Evolutionary conservation across 2,329 filamentous ascomycete species (phyloP).

Genomic region (Chaetomium sp.): DNA sequence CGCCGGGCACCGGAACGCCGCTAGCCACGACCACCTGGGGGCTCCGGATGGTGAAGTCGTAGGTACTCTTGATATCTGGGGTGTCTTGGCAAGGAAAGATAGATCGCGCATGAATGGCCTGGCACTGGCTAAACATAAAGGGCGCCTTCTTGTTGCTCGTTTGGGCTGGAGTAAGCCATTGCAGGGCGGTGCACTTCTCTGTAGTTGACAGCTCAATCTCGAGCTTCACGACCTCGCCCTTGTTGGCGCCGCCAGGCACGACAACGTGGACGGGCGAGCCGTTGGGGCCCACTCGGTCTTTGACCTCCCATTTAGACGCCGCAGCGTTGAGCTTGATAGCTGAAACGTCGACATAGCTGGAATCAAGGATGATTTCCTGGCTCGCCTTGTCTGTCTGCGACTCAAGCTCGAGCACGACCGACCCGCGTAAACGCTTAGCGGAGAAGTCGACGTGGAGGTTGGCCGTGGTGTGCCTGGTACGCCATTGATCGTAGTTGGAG

Average conservation of each 20-base stretch:
- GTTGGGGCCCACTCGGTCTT: conserved; percentile 65
- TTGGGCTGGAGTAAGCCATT: conserved; percentile 91
- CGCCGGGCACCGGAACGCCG: conserved; percentile 56
- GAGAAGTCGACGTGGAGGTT: conserved; percentile 81
- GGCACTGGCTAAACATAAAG: conserved; percentile 97
- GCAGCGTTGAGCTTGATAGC: conserved; percentile 63
- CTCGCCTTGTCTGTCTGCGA: conserved; percentile 67
- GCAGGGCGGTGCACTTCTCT: conserved; percentile 79
- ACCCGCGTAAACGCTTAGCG: conserved; percentile 67
- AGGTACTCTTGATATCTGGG: conserved; percentile 93
- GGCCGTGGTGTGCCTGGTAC: conserved; percentile 74
- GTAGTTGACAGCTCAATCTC: conserved; percentile 75
- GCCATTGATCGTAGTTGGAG: conserved; percentile 85
- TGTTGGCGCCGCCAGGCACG: conserved; percentile 48
- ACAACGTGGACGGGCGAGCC: conserved; percentile 63
- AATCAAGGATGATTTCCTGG: conserved; percentile 78
- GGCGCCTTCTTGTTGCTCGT: conserved; percentile 94
- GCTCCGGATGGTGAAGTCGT: conserved; percentile 81
- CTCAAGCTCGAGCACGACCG: conserved; percentile 68
- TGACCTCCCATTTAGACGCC: conserved; percentile 61
- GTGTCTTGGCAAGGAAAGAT: conserved; percentile 97
- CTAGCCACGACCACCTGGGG: conserved; percentile 87
- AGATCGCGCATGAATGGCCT: conserved; percentile 90
- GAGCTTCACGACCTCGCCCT: conserved; percentile 47
- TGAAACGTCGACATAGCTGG: conserved; percentile 71